A percentile compares a stretch with the other conserved stretches of the same genome.
Conservation (phyloP, 148 eudicot species). For the Pouteria glomerata region DNA sequence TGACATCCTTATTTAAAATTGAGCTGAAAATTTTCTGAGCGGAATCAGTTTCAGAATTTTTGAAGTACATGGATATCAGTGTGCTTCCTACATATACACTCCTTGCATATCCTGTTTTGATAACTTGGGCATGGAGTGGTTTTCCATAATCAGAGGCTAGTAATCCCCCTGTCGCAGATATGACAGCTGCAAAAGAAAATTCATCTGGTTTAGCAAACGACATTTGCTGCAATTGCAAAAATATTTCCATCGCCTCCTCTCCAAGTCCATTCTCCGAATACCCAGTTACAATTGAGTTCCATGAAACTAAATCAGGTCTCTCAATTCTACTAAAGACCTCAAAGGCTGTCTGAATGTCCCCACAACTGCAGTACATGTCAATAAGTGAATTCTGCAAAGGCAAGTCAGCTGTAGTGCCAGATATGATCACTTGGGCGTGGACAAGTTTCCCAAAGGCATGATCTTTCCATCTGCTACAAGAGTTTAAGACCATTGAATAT, state of each 20-base stretch:
- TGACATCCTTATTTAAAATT: slow-evolving; percentile 47
- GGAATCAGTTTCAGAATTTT: slow-evolving; percentile 38
- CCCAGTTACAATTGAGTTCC: slow-evolving; percentile 86
- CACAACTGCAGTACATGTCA: slow-evolving; percentile 78
- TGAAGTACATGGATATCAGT: slow-evolving; percentile 69
- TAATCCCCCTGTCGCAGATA: slow-evolving; percentile 41
- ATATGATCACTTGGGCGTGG: slow-evolving; percentile 51
- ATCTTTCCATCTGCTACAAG: slow-evolving; percentile 49
- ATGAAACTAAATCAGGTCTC: slow-evolving; percentile 65
- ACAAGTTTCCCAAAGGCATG: slow-evolving; percentile 41
- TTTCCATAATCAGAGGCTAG: slow-evolving; percentile 49
- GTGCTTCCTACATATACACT: slow-evolving; percentile 65
- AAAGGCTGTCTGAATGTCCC: slow-evolving; percentile 43
- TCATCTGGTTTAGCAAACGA: slow-evolving; percentile 57
- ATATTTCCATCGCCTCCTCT: slow-evolving; percentile 49
- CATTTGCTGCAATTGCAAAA: slow-evolving; percentile 32
- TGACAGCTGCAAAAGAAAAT: slow-evolving; percentile 69
- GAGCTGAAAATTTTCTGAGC: slow-evolving; percentile 52
- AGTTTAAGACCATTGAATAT: slow-evolving; percentile 64
- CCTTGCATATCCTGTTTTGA: slow-evolving; percentile 39
- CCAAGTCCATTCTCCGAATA: slow-evolving; percentile 59
- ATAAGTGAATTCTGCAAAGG: slow-evolving; percentile 73
- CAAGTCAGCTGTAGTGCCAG: slow-evolving; percentile 50
- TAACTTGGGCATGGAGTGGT: slow-evolving; percentile 60
- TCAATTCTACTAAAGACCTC: slow-evolving; percentile 47